These are phyloP conservation scores for Aegilops longissima DNA, from an alignment of 176 grass and related monocot species.

Conservation along the genomic window DNA sequence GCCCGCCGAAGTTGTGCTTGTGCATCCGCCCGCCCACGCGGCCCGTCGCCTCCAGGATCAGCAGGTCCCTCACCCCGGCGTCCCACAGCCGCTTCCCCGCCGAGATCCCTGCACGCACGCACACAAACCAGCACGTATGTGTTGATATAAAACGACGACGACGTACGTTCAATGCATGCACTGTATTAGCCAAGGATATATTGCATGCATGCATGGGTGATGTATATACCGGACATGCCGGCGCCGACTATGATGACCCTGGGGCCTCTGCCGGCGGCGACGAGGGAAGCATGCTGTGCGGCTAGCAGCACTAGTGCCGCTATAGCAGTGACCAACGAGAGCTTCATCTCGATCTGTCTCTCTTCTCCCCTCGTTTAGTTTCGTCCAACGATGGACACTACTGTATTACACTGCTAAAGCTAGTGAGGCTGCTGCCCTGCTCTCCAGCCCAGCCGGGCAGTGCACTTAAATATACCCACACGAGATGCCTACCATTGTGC, in stretches of 20 bases:
- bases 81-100: conserved; percentile 64
- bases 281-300: background rate
- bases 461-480: background rate
- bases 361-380: background rate
- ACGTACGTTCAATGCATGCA: no score
- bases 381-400: background rate
- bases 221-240: conserved; percentile 3
- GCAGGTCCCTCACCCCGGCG: conserved; percentile 42
- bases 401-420: background rate
- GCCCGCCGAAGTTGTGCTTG: conserved; percentile 46
- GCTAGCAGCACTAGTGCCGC: background rate
- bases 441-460: background rate
- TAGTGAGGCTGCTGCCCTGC: background rate
- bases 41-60: conserved; percentile 65
- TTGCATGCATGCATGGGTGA: background rate
- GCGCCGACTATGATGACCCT: conserved; percentile 25
- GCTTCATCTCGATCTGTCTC: background rate
- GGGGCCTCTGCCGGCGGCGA: background rate
- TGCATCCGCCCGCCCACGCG: conserved; percentile 63
- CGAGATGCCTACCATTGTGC: background rate
- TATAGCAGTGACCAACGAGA: background rate
- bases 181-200: no score
- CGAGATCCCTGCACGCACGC: conserved; percentile 48
- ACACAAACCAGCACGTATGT: no score
- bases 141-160: no score